Percentiles rank a stretch among this genome's conserved stretches.
phyloP scores from a whole-genome alignment of 1,139 yeast genomes.

The Fermentozyma sake region DNA sequence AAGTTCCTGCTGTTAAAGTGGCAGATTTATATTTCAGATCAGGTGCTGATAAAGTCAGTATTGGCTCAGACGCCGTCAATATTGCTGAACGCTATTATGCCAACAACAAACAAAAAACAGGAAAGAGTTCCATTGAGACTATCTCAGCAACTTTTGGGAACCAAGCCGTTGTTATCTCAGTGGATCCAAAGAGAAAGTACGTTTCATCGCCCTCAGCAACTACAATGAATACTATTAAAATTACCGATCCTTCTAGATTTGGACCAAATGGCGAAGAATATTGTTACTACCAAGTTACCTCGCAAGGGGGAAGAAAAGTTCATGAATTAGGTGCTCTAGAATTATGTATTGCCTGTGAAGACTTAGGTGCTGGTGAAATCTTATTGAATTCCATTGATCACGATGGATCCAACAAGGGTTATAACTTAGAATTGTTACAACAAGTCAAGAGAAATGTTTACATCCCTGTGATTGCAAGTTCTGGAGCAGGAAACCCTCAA shows the following conservation, averaged over 20 bases:
- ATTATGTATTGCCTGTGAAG: slow-evolving; percentile 82
- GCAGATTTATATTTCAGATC: slow-evolving; percentile 89
- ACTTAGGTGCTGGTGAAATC: slow-evolving; percentile 95
- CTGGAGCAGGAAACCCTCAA: slow-evolving; percentile 91
- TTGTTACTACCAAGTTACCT: slow-evolving; percentile 93
- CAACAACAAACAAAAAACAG: slow-evolving; percentile 53
- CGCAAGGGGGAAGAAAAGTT: slow-evolving; percentile 88
- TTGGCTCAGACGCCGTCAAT: slow-evolving; percentile 93
- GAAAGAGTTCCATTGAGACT: slow-evolving; percentile 83
- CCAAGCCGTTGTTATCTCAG: slow-evolving; percentile 96
- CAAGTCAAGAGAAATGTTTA: slow-evolving; percentile 73
- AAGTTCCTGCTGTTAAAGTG: slow-evolving; percentile 79
- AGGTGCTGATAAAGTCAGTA: slow-evolving; percentile 96
- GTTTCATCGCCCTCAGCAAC: slow-evolving; percentile 58
- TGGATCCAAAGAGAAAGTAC: slow-evolving; percentile 88
- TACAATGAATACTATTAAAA: slow-evolving; percentile 50
- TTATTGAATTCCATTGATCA: slow-evolving; percentile 89
- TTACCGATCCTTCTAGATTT: slow-evolving; percentile 39
- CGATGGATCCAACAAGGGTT: slow-evolving; percentile 93
- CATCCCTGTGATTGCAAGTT: slow-evolving; percentile 93
- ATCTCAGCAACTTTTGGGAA: slow-evolving; percentile 88
- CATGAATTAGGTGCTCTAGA: slow-evolving; percentile 92
- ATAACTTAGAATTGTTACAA: slow-evolving; percentile 74
- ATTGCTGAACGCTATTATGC: slow-evolving; percentile 82
- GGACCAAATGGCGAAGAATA: slow-evolving; percentile 86